Percentiles rank a stretch among this genome's conserved stretches.
These are phyloP conservation scores for Albifimbria verrucaria DNA, from an alignment of 2,329 filamentous ascomycete genomes.

Conservation along the genomic window DNA sequence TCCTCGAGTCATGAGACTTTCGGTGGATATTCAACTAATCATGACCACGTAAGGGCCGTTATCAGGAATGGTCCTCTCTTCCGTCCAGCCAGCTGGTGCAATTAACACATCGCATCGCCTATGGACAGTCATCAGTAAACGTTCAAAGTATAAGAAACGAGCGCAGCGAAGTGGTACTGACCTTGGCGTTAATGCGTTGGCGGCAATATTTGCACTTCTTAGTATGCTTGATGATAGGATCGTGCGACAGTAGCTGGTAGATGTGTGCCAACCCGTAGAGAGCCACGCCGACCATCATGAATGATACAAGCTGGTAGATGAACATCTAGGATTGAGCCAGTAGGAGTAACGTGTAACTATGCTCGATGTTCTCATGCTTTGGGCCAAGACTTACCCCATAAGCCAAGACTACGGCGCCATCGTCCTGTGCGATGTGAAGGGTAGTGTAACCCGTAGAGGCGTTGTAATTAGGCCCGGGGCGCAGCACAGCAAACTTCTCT, in stretches of 20 bases:
- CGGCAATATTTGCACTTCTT: slow-evolving; percentile 67
- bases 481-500: slow-evolving; percentile 69
- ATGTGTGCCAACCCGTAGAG: slow-evolving; percentile 61
- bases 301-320: slow-evolving; percentile 62
- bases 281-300: slow-evolving; percentile 61
- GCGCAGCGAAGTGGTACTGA: slow-evolving; percentile 24
- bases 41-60: too few species aligned
- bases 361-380: neutral
- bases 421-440: slow-evolving; percentile 62
- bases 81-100: slow-evolving; percentile 52
- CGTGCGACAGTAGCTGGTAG: slow-evolving; percentile 59
- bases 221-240: slow-evolving; percentile 68
- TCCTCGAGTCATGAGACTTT: too few species aligned
- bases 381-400: slow-evolving; percentile 53
- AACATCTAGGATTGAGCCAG: slow-evolving; percentile 36
- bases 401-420: slow-evolving; percentile 69
- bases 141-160: neutral
- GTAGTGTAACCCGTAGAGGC: slow-evolving; percentile 63
- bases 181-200: slow-evolving; percentile 61
- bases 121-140: slow-evolving; percentile 7
- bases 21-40: too few species aligned
- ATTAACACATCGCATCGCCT: slow-evolving; percentile 44
- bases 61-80: slow-evolving; percentile 36
- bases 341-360: neutral
- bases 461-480: slow-evolving; percentile 51